Base-by-base conservation (phyloP, 176 grass and related monocot species). In the Oryza officinalis region DNA sequence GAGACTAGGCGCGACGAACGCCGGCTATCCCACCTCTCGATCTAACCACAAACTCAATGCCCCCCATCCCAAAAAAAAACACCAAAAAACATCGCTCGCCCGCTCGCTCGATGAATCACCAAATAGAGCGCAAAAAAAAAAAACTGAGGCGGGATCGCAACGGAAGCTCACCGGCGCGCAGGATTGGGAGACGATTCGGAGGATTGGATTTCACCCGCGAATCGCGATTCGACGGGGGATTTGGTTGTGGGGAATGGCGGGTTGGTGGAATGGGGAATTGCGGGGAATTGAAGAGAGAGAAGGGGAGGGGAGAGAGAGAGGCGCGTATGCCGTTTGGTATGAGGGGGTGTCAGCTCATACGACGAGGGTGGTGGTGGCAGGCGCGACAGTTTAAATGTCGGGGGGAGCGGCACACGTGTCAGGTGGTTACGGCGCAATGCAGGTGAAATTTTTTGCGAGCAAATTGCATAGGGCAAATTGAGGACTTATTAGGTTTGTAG, bases 321-420 rank as follows among this genome's bases (percentile, higher is more conserved):
- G 74, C 35, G 78, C 45, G 79, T 78, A 76, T 45, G 77, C 35
- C 57, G 57, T 61, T 25, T 60, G 50, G 50, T n/a, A 57, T 5
- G 47, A 18, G n/a, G 47, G 14, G 15, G 47, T 18, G 47, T 17
- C 15, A 72, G 28, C 43, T 50, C 20, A n/a, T 50, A 69, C 46
- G 43, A 10, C 27, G 13, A 41, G 13, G 25, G 61, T 15, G 66
- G 61, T 10, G 66, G 30, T 63, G 72, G 82, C 82, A 66, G 59
- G 76, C 84, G 87, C 40, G 67, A 89, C 87, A 47, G 41, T 90
- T 90, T 83, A 68, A 90, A 83, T 37, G 69, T 47, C 28, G 74
- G 59, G 74, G 59, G 33, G 8, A 18, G 12, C 8, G 35, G 31
- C 71, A 81, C 47, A 83, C 74, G 67, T 90, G 88, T 43, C 74